A percentile compares a stretch with the other conserved stretches of the same genome.
These are phyloP conservation scores for Ensete glaucum DNA, from an alignment of 176 grass and related monocot species.

Conservation along the genomic window DNA sequence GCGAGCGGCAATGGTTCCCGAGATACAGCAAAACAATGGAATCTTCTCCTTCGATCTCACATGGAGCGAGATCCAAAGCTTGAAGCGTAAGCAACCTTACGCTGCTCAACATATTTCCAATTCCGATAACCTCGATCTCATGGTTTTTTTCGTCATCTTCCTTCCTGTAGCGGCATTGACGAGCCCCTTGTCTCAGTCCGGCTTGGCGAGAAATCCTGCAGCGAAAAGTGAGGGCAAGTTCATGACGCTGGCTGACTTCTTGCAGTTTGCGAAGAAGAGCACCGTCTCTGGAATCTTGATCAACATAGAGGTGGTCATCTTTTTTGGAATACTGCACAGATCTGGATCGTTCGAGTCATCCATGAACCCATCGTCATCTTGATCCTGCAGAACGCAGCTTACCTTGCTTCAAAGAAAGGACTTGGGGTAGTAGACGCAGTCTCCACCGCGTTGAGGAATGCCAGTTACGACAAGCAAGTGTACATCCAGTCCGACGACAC, in stretches of 20 bases:
- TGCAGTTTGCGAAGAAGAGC: slow-evolving; percentile 56
- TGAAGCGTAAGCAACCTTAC: slow-evolving; percentile 45
- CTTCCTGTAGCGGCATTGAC: background rate
- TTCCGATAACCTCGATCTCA: background rate
- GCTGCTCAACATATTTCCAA: background rate
- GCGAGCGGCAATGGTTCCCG: slow-evolving; percentile 27
- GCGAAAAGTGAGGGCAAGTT: slow-evolving; percentile 68
- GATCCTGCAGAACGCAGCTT: slow-evolving; percentile 48
- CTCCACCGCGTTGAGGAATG: slow-evolving; percentile 50
- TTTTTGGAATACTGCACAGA: background rate
- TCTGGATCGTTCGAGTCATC: background rate
- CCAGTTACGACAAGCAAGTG: slow-evolving; percentile 64
- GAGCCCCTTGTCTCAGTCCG: slow-evolving; percentile 40
- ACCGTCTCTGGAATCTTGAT: slow-evolving; percentile 64
- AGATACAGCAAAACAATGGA: slow-evolving; percentile 64
- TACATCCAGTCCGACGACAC: slow-evolving; percentile 73
- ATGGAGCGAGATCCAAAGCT: slow-evolving; percentile 75
- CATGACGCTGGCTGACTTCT: slow-evolving; percentile 50
- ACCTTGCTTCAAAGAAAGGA: slow-evolving; percentile 65
- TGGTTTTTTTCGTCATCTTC: background rate
- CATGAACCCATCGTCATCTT: background rate
- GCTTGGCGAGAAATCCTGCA: slow-evolving; percentile 65
- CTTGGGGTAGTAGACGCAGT: slow-evolving; percentile 61
- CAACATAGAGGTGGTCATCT: slow-evolving; percentile 52
- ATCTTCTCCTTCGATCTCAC: slow-evolving; percentile 84